A percentile compares a stretch with the other conserved stretches of the same genome.
Conservation (phyloP, 2,329 filamentous ascomycete species). For the Alternaria ventricosa region DNA sequence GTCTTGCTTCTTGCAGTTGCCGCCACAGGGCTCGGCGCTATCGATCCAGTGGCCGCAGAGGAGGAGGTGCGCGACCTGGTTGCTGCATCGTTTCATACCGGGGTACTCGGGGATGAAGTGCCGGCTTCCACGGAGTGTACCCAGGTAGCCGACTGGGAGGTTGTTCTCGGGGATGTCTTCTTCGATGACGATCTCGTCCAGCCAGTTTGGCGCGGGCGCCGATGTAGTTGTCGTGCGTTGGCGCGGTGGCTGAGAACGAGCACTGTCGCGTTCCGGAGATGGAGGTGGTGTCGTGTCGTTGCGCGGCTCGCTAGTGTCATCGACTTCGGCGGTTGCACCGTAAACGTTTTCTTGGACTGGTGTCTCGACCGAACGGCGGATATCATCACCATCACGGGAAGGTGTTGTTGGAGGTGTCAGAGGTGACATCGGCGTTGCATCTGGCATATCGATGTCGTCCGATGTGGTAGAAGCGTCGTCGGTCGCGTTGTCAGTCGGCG, state of each 20-base stretch:
- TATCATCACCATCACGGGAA: background rate
- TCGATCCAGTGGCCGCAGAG: constrained; percentile 21
- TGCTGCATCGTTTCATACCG: background rate
- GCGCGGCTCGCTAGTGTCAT: background rate
- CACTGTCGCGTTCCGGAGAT: background rate
- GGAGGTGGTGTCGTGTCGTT: background rate
- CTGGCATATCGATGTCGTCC: background rate
- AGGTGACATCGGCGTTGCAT: background rate
- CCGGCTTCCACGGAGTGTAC: constrained; percentile 13
- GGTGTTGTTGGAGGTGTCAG: background rate
- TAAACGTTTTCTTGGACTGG: background rate
- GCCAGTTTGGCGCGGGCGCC: background rate
- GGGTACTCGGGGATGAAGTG: constrained; percentile 1
- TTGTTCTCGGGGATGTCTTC: background rate
- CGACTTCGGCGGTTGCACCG: background rate
- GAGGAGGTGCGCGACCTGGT: constrained; percentile 9
- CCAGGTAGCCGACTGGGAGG: constrained; percentile 18
- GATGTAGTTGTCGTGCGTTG: background rate
- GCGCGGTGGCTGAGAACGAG: background rate
- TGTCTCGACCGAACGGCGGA: background rate
- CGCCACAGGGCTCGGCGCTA: constrained; percentile 10
- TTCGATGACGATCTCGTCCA: background rate
- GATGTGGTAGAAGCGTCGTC: too few species aligned
- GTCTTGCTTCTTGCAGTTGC: constrained; percentile 11
- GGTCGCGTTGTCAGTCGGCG: too few species aligned